Conservation (phyloP, 225 moss, liverwort and hornwort genomes). For the Ulota crispa region DNA sequence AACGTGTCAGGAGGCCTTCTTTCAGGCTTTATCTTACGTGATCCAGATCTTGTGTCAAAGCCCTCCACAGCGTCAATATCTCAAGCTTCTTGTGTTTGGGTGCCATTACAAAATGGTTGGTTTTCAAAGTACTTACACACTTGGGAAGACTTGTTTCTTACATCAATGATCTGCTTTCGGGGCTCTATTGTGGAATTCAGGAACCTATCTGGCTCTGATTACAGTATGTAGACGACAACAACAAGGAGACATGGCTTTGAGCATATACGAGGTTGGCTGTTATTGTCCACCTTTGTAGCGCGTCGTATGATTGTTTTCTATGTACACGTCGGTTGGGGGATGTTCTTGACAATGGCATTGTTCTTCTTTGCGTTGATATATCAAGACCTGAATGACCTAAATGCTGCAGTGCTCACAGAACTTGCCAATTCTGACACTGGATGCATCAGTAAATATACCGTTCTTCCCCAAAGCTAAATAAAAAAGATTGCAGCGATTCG, state of each 20-base stretch:
- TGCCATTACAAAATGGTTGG: background rate
- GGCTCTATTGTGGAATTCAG: conserved; percentile 37
- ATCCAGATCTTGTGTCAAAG: conserved; percentile 8
- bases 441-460: background rate
- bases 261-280: conserved; percentile 67
- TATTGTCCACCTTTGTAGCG: conserved; percentile 1
- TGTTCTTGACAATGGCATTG: background rate
- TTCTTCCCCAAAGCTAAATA: background rate
- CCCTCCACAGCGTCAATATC: background rate
- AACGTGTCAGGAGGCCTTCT: conserved; percentile 12
- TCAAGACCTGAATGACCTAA: conserved; percentile 1
- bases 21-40: background rate
- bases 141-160: conserved; percentile 7
- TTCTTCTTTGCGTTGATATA: background rate
- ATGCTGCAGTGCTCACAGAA: background rate
- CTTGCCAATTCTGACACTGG: conserved; percentile 7
- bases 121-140: background rate
- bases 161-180: conserved; percentile 3
- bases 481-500: conserved; percentile 11
- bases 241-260: conserved; percentile 84
- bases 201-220: conserved; percentile 89
- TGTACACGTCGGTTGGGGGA: background rate
- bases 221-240: conserved; percentile 84
- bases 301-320: background rate
- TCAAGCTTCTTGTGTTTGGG: conserved; percentile 7